Conservation (phyloP, 345 rosid species). For the Toxicodendron radicans region DNA sequence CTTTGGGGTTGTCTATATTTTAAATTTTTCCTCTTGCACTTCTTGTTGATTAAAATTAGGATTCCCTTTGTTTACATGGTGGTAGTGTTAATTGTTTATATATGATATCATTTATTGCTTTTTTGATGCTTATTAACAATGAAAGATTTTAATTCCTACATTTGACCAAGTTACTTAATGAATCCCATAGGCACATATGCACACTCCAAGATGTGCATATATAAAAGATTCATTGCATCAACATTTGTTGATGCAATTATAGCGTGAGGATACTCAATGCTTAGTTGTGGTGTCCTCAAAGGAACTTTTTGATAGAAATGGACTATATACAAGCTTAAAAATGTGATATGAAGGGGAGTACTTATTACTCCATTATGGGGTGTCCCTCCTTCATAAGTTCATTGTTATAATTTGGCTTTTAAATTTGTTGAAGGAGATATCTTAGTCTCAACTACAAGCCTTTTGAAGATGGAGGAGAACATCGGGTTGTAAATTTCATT, state of each 20-base stretch:
- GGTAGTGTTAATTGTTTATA: background rate
- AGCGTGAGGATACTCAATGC: background rate
- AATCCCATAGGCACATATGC: background rate
- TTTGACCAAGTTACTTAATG: slow-evolving; percentile 1
- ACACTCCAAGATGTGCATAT: too few species aligned
- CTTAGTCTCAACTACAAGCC: background rate
- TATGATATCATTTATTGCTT: background rate
- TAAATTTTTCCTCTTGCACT: background rate
- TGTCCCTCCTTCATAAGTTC: background rate
- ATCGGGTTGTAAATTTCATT: background rate
- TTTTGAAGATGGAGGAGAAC: background rate
- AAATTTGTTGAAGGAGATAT: background rate
- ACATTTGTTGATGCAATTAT: background rate
- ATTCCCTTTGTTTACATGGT: background rate
- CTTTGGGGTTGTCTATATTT: background rate
- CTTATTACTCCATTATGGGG: background rate
- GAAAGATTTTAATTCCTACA: background rate
- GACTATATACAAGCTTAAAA: background rate
- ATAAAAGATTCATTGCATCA: background rate
- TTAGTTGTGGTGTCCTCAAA: background rate
- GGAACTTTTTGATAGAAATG: background rate
- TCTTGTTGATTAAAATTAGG: background rate
- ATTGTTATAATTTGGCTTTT: background rate
- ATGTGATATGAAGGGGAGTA: background rate
- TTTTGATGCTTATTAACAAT: background rate